These are phyloP conservation scores for Daldinia childiae DNA, from an alignment of 495 filamentous ascomycete species.

Conservation along the genomic window DNA sequence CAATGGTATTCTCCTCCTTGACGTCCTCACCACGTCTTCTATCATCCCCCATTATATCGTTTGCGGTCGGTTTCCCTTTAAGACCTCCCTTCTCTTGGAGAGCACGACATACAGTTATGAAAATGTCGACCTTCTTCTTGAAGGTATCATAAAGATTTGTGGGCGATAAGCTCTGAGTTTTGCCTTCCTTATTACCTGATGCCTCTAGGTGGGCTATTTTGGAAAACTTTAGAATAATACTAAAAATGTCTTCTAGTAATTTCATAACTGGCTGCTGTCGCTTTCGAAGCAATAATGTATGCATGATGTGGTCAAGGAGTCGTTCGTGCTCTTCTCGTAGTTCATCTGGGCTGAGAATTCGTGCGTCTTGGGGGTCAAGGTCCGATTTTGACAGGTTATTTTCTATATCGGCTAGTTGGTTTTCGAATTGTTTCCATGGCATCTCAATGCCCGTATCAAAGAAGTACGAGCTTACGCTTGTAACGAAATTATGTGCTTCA, in stretches of 20 bases:
- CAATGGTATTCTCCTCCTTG: slow-evolving; percentile 58
- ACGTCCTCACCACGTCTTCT: slow-evolving; percentile 36
- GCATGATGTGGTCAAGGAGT: slow-evolving; percentile 82
- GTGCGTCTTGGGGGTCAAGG: slow-evolving; percentile 40
- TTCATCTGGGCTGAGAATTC: slow-evolving; percentile 66
- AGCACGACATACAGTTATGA: slow-evolving; percentile 69
- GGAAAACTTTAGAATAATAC: slow-evolving; percentile 73
- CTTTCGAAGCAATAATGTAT: slow-evolving; percentile 73
- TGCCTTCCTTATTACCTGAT: slow-evolving; percentile 37
- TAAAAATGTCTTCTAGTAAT: slow-evolving; percentile 81
- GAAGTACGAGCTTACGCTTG: slow-evolving; percentile 73
- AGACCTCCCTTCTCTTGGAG: slow-evolving; percentile 68
- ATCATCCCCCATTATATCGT: slow-evolving; percentile 46
- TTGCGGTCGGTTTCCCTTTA: slow-evolving; percentile 57
- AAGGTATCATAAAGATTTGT: slow-evolving; percentile 68
- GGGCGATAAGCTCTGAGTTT: slow-evolving; percentile 53
- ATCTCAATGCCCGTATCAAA: slow-evolving; percentile 77
- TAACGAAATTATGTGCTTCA: slow-evolving; percentile 81
- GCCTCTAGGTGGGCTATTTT: slow-evolving; percentile 42
- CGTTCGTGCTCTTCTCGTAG: slow-evolving; percentile 77
- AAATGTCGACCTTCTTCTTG: slow-evolving; percentile 72
- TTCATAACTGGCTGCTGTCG: slow-evolving; percentile 75
- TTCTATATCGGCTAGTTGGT: slow-evolving; percentile 71
- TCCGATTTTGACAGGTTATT: slow-evolving; percentile 47
- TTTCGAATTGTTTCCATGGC: slow-evolving; percentile 75